These are phyloP conservation scores for Irineochytrium annulatum DNA, from an alignment of 192 early-diverging fungal genomes.

Conservation along the genomic window DNA sequence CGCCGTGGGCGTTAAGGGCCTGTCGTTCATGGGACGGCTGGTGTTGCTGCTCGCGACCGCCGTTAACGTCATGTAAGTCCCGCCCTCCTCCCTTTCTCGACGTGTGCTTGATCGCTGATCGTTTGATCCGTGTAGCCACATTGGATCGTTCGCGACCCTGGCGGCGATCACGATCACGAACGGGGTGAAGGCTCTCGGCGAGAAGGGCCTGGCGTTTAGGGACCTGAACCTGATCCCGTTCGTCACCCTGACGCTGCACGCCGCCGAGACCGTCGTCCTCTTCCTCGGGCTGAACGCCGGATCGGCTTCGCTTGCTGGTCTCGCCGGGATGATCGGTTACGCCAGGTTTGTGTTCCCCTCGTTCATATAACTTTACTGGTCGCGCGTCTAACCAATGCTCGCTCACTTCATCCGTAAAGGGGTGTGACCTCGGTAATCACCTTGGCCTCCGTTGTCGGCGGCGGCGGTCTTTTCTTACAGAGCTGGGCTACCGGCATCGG, in stretches of 20 bases:
- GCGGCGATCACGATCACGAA: neutral
- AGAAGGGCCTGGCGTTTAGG: constrained; percentile 3
- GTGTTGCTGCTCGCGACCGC: neutral
- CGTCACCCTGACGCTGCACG: constrained; percentile 4
- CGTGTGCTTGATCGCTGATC: too few species aligned
- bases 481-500: constrained; percentile 7
- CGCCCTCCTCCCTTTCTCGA: neutral
- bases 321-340: neutral
- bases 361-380: too few species aligned
- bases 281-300: constrained; percentile 4
- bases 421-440: too few species aligned
- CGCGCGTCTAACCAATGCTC: too few species aligned
- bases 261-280: constrained; percentile 9
- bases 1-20: neutral
- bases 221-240: constrained; percentile 7
- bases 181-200: neutral
- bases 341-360: neutral
- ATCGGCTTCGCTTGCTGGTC: neutral
- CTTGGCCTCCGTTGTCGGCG: too few species aligned
- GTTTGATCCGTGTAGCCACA: neutral
- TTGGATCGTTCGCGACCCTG: neutral
- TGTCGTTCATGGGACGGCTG: neutral
- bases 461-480: too few species aligned
- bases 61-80: constrained; percentile 16
- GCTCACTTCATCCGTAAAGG: too few species aligned